Base-by-base conservation (phyloP, 139 green algal species). In the Chlorella sp. region DNA sequence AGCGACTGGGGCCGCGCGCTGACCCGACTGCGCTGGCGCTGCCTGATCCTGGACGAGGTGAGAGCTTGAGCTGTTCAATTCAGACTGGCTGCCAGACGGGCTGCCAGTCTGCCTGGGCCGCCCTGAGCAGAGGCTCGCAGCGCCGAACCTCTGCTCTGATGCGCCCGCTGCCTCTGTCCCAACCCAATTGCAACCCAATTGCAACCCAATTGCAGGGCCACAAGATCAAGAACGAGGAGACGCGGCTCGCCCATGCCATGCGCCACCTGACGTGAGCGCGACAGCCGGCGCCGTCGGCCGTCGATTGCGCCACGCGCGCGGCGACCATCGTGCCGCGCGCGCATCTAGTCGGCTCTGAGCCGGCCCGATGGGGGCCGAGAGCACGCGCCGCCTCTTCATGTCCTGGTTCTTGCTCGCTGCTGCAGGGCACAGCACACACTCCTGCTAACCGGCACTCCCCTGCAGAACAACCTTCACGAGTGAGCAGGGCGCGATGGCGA, bases 391-490 rank as follows among this genome's bases (percentile, higher is more conserved):
- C 25, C 21, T 5, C 21, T 40, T 58, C 42, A 8, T n/a, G 42
- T 78, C 1, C 15, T 55, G 46, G 61, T 61, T 15, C 55, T 19
- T 25, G 7, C 43, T 3, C 9, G 46, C 42, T 21, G 62, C 72
- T 56, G 87, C 75, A 78, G 56, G 31, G 55, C 66, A 40, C 85
- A 90, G 78, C 82, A 83, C 27, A 46, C 67, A 29, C 27, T 83
- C 65, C 78, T 86, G 60, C 75, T 86, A n/a, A 81, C 71, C 8
- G 83, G 89, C 46, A 94, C 89, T 31, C 89, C 89, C 5, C 59
- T 90, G 48, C 89, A 94, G 84, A 94, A 94, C 79, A 92, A 91
- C 78, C 83, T 94, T 74, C 85, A 90, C 55, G 90, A 94, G 87
- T n/a, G n/a, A n/a, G n/a, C n/a, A n/a, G n/a, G n/a, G n/a, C n/a